Evolutionary conservation across 768 basidiomycete species (phyloP), one percentile per base, ranked within the genome.

Genomic region (Tephrocybe sp.): DNA sequence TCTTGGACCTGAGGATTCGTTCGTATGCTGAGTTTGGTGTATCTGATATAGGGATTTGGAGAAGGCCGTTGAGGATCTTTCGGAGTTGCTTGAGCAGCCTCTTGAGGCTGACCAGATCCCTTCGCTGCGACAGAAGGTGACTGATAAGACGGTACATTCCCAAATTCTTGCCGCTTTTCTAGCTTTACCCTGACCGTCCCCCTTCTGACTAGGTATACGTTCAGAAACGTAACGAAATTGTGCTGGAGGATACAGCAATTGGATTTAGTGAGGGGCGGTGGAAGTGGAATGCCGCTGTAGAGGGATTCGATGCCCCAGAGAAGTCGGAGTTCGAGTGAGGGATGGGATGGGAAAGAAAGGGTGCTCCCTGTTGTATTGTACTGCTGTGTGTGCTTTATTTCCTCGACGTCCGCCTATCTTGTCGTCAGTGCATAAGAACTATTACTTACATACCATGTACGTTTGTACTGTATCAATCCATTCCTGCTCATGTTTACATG

Each of bases 171-270:
- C 36, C 16, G 34, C 56, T 11, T 11, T 42, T 30, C 22, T 15
- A 19, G 36, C 11, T 21, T 40, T 41, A 16, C 25, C 38, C n/a
- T 51, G 24, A 40, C 25, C 13, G 9, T 30, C 15, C 24, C 35
- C 21, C 16, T 45, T 32, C 9, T 30, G 28, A n/a, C n/a, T 53
- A 89, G 79, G 86, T 92, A 15, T 98, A 98, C 63, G 95, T 98
- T n/a, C 86, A 93, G 71, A 98, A 95, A 71, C 81, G 97, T 26
- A 95, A 97, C 66, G 88, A 93, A 66, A 95, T 98, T 60, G 80
- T 99, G 57, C 71, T 98, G 28, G 92, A 96, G 60, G 97, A 98
- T 67, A 98, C 96, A 0, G 89, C 95, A 0, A 82, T 78, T 52
- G 95, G 95, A 4, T 95, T 91, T 71, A 66, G 84, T 34, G 94